Evolutionary conservation across 2,329 filamentous ascomycete species (phyloP).

Genomic region (Stagonosporopsis vannaccii): DNA sequence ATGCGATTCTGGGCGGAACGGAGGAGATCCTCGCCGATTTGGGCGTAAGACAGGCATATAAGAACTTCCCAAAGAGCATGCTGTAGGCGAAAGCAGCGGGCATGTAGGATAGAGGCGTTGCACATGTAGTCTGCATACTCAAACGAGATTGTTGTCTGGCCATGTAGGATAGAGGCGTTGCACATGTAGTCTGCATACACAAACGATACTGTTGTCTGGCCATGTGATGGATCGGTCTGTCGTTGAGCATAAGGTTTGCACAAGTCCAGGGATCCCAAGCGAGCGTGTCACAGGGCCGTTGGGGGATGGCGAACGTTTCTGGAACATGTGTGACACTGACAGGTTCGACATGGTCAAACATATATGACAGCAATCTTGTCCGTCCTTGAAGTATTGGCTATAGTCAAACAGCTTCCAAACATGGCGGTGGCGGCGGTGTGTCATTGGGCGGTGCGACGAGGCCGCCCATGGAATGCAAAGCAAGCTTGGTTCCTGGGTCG

Average conservation of each 20-base stretch:
- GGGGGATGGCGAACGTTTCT: conserved; percentile 23
- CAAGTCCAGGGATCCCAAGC: conserved; percentile 1
- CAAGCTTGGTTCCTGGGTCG: conserved; percentile 17
- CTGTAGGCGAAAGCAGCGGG: conserved; percentile 58
- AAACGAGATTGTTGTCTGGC: background rate
- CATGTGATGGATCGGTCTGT: conserved; percentile 1
- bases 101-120: conserved; percentile 19
- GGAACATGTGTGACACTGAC: conserved; percentile 28
- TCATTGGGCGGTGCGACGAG: conserved; percentile 13
- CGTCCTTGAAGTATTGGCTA: no score
- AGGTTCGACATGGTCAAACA: conserved; percentile 19
- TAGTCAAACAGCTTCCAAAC: conserved; percentile 20
- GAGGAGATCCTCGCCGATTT: conserved; percentile 85
- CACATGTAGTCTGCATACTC: conserved; percentile 3
- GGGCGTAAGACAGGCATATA: conserved; percentile 83
- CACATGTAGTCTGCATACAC: conserved; percentile 5
- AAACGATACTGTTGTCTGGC: conserved; percentile 1
- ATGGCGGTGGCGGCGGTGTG: conserved; percentile 10
- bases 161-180: conserved; percentile 19
- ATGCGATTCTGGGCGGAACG: conserved; percentile 72
- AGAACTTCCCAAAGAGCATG: conserved; percentile 84
- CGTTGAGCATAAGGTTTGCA: conserved; percentile 1
- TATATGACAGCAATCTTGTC: no score
- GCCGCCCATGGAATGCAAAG: conserved; percentile 12
- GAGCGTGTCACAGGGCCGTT: conserved; percentile 17